Evolutionary conservation across 352 stramenopile species (phyloP).

Genomic region (Globisporangium mamillatum): DNA sequence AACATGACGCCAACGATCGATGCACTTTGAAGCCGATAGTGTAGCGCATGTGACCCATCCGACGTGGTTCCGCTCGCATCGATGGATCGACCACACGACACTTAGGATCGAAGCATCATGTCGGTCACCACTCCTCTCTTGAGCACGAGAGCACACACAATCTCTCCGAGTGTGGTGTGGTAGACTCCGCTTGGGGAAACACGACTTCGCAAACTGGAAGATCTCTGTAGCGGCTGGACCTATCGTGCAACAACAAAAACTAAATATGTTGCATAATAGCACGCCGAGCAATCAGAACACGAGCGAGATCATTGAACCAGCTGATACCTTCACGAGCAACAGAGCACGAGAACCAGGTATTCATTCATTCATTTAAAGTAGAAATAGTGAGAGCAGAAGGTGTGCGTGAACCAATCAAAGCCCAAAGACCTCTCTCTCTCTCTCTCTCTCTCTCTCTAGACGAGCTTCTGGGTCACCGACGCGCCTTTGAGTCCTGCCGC

Average conservation of each 20-base stretch:
- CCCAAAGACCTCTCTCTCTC: background rate
- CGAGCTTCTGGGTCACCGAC: constrained; percentile 91
- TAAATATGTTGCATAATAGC: background rate
- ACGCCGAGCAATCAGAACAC: background rate
- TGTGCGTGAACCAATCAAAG: background rate
- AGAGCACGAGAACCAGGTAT: background rate
- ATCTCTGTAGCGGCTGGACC: background rate
- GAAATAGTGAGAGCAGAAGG: background rate
- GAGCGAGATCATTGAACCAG: background rate
- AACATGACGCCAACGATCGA: background rate
- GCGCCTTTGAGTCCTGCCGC: constrained; percentile 89
- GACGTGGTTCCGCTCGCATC: background rate
- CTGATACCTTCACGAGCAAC: background rate
- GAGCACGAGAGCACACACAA: background rate
- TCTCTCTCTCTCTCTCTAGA: constrained; percentile 29
- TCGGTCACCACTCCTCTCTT: background rate
- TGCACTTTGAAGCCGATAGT: background rate
- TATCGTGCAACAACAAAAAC: background rate
- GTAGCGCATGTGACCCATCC: background rate
- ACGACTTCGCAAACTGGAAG: background rate
- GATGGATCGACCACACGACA: background rate
- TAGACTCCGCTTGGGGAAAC: background rate
- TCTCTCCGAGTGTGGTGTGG: background rate
- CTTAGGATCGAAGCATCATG: background rate
- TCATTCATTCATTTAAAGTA: background rate